Evolutionary conservation across 257 asterid genomes (phyloP).

Genomic region (Leptodermis oblonga): DNA sequence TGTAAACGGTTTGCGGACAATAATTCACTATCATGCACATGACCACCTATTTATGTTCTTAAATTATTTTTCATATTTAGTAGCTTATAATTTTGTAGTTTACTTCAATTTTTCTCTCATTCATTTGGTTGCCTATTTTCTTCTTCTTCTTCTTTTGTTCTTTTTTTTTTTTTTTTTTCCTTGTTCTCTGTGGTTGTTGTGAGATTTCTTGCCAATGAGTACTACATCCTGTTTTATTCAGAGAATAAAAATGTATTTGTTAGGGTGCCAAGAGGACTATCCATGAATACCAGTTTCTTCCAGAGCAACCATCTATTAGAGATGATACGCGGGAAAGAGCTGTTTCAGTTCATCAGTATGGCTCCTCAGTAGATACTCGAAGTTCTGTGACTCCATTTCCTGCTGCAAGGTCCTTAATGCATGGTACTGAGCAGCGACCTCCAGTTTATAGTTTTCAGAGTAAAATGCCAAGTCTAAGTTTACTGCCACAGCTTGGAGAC

Average conservation of each 20-base stretch:
- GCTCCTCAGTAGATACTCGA: constrained; percentile 50
- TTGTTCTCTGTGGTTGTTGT: background rate
- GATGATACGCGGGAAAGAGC: constrained; percentile 45
- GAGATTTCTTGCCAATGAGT: background rate
- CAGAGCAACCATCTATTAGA: constrained; percentile 69
- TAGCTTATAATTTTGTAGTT: background rate
- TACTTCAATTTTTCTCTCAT: background rate
- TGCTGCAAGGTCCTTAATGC: constrained; percentile 40
- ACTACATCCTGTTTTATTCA: background rate
- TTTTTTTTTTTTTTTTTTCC: no score
- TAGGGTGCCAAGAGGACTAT: constrained; percentile 68
- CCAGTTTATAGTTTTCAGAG: constrained; percentile 44
- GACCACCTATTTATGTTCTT: background rate
- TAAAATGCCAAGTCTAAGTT: constrained; percentile 50
- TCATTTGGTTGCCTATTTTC: background rate
- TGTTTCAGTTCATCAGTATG: constrained; percentile 41
- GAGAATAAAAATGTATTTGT: constrained; percentile 11
- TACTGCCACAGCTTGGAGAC: constrained; percentile 53
- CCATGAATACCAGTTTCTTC: constrained; percentile 79
- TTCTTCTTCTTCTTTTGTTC: no score
- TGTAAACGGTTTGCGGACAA: background rate
- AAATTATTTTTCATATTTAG: background rate
- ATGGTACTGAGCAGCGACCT: constrained; percentile 44
- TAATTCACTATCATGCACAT: background rate
- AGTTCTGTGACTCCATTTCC: constrained; percentile 47